Evolutionary conservation across 345 rosid species (phyloP).

Genomic region (Populus alba): DNA sequence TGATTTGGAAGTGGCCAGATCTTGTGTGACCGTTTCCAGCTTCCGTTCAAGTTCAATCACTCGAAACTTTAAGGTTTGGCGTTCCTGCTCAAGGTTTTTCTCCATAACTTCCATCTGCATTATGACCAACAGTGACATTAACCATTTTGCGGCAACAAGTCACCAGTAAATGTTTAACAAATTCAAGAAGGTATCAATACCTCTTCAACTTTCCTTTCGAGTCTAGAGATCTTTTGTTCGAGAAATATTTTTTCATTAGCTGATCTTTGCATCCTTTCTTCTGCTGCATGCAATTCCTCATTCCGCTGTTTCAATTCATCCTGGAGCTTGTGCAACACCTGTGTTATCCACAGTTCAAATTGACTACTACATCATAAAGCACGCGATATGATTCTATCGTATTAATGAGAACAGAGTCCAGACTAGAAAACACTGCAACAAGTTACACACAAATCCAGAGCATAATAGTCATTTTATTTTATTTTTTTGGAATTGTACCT

Average conservation of each 20-base stretch:
- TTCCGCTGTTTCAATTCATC: slow-evolving; percentile 59
- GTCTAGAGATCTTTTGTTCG: slow-evolving; percentile 56
- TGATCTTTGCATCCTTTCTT: slow-evolving; percentile 50
- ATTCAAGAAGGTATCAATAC: slow-evolving; percentile 27
- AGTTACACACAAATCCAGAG: not conserved
- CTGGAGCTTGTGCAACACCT: slow-evolving; percentile 58
- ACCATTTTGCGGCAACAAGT: not conserved
- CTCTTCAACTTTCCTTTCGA: slow-evolving; percentile 75
- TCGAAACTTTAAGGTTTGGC: slow-evolving; percentile 51
- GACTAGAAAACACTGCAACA: not conserved
- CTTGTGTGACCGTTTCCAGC: slow-evolving; percentile 47
- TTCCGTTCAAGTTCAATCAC: slow-evolving; percentile 68
- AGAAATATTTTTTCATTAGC: slow-evolving; percentile 52
- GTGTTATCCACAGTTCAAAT: slow-evolving; percentile 24
- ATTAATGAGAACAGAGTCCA: not conserved
- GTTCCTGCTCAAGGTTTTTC: slow-evolving; percentile 65
- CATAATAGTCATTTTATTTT: not conserved
- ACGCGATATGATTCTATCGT: not conserved
- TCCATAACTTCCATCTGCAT: slow-evolving; percentile 53
- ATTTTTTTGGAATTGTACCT: slow-evolving; percentile 39
- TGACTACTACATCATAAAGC: not conserved
- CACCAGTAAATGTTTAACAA: not conserved
- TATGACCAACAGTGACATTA: not conserved
- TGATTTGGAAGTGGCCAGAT: slow-evolving; percentile 52
- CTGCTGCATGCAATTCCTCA: slow-evolving; percentile 51